These are phyloP conservation scores for Talaromyces sp. DNA, from an alignment of 2,329 filamentous ascomycete genomes.

Conservation along the genomic window DNA sequence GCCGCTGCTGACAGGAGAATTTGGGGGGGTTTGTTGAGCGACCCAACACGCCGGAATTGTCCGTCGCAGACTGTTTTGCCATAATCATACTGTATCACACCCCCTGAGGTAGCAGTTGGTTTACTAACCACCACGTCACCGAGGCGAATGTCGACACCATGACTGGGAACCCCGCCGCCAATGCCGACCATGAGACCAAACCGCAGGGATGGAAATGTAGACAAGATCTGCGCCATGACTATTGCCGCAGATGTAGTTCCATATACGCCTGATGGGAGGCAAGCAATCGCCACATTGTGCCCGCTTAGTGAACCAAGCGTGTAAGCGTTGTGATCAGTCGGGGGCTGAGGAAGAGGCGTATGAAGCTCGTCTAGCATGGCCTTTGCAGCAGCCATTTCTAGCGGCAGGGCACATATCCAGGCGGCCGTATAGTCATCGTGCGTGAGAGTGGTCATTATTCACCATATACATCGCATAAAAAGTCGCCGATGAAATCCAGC, in stretches of 20 bases:
- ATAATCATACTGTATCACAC: constrained; percentile 2
- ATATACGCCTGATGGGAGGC: neutral
- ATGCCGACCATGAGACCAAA: constrained; percentile 1
- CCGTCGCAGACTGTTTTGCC: neutral
- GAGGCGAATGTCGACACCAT: neutral
- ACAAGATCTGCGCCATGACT: neutral
- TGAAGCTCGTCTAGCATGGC: too few relatives aligned
- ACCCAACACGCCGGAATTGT: neutral
- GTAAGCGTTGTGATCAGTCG: too few relatives aligned
- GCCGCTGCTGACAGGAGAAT: neutral
- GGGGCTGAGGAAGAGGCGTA: too few relatives aligned
- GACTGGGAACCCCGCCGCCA: neutral
- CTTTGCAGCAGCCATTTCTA: too few relatives aligned
- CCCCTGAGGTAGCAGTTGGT: neutral
- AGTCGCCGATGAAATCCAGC: too few relatives aligned
- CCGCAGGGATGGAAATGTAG: neutral
- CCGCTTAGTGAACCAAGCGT: too few relatives aligned
- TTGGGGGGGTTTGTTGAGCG: neutral
- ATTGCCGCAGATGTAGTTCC: neutral
- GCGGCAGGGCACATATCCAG: too few relatives aligned
- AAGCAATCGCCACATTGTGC: neutral
- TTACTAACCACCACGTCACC: constrained; percentile 2
- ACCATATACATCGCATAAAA: too few relatives aligned
- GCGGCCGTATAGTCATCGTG: too few relatives aligned
- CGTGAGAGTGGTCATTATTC: too few relatives aligned